Evolutionary conservation across 73 alveolate genomes (phyloP).

Genomic region (Paraurostyla sp.): DNA sequence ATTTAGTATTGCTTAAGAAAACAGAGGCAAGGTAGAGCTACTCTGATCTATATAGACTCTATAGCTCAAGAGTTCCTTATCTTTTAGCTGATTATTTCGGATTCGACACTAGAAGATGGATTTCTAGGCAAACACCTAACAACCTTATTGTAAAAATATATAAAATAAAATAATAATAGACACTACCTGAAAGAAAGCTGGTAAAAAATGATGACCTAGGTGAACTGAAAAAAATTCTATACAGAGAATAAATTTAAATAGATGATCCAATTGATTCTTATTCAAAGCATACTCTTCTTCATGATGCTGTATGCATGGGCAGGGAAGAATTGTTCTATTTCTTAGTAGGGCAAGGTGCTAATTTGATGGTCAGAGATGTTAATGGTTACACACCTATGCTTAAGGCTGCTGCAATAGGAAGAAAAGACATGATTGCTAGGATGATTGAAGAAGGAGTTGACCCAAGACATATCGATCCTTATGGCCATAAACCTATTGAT

Average conservation of each 20-base stretch:
- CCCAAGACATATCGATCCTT: conserved; percentile 77
- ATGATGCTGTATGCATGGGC: conserved; percentile 72
- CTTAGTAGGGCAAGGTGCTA: conserved; percentile 66
- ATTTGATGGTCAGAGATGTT: conserved; percentile 70
- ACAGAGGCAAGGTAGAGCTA: neutral
- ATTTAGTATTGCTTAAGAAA: neutral
- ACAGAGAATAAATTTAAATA: neutral
- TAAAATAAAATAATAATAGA: neutral
- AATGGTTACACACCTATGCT: conserved; percentile 79
- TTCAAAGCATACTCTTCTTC: conserved; percentile 68
- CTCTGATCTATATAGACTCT: neutral
- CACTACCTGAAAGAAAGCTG: conserved; percentile 13
- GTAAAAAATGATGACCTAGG: conserved; percentile 16
- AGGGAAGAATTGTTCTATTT: conserved; percentile 66
- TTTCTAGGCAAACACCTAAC: neutral
- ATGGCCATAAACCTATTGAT: conserved; percentile 71
- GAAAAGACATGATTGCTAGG: conserved; percentile 59
- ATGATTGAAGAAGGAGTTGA: conserved; percentile 73
- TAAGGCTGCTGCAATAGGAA: conserved; percentile 78
- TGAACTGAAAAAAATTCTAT: conserved; percentile 23
- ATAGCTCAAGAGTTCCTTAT: neutral
- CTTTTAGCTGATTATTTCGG: conserved; percentile 10
- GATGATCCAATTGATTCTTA: conserved; percentile 57
- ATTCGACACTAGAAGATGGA: neutral
- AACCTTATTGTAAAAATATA: neutral